Evolutionary conservation across 2,329 filamentous ascomycete genomes (phyloP), one percentile per base, ranked within the genome.

Genomic region (Botrytis galanthina): DNA sequence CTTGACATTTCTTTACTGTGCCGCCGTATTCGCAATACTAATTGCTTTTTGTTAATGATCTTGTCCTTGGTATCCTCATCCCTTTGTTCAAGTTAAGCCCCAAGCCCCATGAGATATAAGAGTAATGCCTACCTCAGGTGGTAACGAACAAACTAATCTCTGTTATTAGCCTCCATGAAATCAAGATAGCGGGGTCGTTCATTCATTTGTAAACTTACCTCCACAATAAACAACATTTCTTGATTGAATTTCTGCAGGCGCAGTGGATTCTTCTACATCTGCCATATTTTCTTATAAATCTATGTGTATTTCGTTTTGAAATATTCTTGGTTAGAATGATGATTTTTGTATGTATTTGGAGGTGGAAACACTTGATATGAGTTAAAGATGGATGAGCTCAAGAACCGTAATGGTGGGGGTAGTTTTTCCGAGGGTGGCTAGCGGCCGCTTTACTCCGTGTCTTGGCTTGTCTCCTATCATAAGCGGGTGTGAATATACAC

Each of bases 1-100:
- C 95, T 83, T 95, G 92, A 85, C 96, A 99, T 85, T 98, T 99
- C 84, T 94, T 97, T 37, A 92, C 91, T 57, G 95, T 98, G 77
- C 95, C 95, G 81, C 96, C 96, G 84, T 98, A 98, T 85, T 99
- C 96, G 86, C 96, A 99, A 85, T 98, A 99, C 96, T 98, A 84
- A 78, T 83, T 80, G 73, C 75, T 74, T 26, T 32, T 8, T 32
- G 18, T 63, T 35, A 72, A 66, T 32, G 32, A 57, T 67, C n/a
- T 42, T 26, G 37, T 39, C 22, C 35, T 39, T n/a, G 39, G 32
- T 66, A 35, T n/a, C 10, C 14, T 14, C 42, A 20, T 20, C 39
- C 32, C 42, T 26, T 37, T 4, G 1, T 29, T 14, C 26, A 42
- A 2, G 7, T 18, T 16, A 29, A 39, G 10, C 48, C 26, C 8